phyloP scores from a whole-genome alignment of 1,139 yeast species.

The Candida sp. region DNA sequence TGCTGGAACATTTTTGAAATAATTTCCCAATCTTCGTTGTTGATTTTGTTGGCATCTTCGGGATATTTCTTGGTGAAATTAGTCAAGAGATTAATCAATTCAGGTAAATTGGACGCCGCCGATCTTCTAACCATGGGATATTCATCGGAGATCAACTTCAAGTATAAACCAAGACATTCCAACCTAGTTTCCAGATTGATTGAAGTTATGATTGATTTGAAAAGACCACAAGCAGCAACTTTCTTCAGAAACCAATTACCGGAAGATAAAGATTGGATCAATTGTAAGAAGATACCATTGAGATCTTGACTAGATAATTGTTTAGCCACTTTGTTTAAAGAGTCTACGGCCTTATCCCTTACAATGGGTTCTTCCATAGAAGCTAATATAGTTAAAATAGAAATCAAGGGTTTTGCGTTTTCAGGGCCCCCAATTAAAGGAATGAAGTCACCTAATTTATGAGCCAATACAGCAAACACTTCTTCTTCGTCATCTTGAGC shows the following conservation, averaged over 20 bases:
- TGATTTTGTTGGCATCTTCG: slow-evolving; percentile 24
- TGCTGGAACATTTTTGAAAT: slow-evolving; percentile 80
- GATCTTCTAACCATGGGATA: slow-evolving; percentile 98
- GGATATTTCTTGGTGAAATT: slow-evolving; percentile 21
- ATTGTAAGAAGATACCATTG: slow-evolving; percentile 63
- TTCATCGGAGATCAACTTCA: slow-evolving; percentile 79
- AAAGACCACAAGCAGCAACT: slow-evolving; percentile 90
- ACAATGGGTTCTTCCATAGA: slow-evolving; percentile 98
- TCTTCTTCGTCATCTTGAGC: slow-evolving; percentile 99
- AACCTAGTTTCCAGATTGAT: slow-evolving; percentile 54
- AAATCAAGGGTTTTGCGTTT: slow-evolving; percentile 72
- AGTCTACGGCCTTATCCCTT: slow-evolving; percentile 89
- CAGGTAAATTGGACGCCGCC: slow-evolving; percentile 83
- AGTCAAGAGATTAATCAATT: slow-evolving; percentile 58
- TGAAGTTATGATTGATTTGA: slow-evolving; percentile 64
- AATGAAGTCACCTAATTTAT: slow-evolving; percentile 82
- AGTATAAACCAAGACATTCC: slow-evolving; percentile 63
- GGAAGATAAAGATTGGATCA: slow-evolving; percentile 73
- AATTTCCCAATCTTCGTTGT: slow-evolving; percentile 63
- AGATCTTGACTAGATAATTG: slow-evolving; percentile 69
- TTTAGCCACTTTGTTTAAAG: slow-evolving; percentile 69
- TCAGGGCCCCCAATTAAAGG: slow-evolving; percentile 86
- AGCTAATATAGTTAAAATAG: slow-evolving; percentile 84
- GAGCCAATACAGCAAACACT: slow-evolving; percentile 90
- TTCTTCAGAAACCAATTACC: slow-evolving; percentile 96